Evolutionary conservation across 2,329 filamentous ascomycete genomes (phyloP).

Genomic region (Spiromastix sp.): DNA sequence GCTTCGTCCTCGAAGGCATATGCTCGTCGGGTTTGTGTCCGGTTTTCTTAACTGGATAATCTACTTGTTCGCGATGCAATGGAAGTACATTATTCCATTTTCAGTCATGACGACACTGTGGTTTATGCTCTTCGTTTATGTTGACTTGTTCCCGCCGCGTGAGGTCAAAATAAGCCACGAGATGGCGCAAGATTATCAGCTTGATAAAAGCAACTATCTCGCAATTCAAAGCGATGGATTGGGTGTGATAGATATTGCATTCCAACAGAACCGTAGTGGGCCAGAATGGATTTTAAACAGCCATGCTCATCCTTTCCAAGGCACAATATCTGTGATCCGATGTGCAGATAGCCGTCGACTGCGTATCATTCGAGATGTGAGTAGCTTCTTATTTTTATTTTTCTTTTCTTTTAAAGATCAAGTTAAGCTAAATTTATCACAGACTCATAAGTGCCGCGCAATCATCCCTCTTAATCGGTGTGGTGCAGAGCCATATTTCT

Average conservation of each 20-base stretch:
- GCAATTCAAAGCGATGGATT: slow-evolving; percentile 8
- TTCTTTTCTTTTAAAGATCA: slow-evolving; percentile 1
- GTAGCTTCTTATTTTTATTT: not conserved
- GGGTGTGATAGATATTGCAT: slow-evolving; percentile 11
- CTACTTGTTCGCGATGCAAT: slow-evolving; percentile 1
- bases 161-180: not conserved
- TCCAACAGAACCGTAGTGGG: slow-evolving; percentile 2
- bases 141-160: not conserved
- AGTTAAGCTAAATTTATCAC: slow-evolving; percentile 4
- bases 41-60: no score
- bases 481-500: slow-evolving; percentile 10
- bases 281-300: slow-evolving; percentile 10
- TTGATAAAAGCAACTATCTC: slow-evolving; percentile 8
- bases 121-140: slow-evolving; percentile 3
- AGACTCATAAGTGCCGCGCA: slow-evolving; percentile 11
- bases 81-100: slow-evolving; percentile 2
- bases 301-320: slow-evolving; percentile 3
- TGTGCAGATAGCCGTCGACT: slow-evolving; percentile 2
- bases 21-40: no score
- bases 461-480: slow-evolving; percentile 10
- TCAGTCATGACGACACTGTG: not conserved
- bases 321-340: slow-evolving; percentile 4
- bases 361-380: slow-evolving; percentile 9
- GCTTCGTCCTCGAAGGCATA: no score
- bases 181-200: slow-evolving; percentile 5